phyloP scores from a whole-genome alignment of 257 asterid genomes.

The Solanum phureja region DNA sequence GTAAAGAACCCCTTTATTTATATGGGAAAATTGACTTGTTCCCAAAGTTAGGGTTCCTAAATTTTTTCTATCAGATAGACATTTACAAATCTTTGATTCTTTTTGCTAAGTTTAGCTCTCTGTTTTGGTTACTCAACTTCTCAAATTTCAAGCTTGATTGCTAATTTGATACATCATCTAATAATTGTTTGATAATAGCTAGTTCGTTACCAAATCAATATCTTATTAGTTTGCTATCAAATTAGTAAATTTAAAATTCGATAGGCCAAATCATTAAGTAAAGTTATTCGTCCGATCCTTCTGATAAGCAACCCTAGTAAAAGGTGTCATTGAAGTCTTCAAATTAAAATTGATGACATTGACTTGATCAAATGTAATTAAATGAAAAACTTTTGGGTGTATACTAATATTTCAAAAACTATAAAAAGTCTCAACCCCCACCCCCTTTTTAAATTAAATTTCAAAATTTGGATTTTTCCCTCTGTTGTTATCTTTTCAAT shows the following conservation, averaged over 20 bases:
- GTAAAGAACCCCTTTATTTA: too few species aligned
- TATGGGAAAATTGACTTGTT: rapidly evolving
- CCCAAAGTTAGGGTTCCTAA: too few species aligned
- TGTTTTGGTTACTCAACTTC: too few species aligned
- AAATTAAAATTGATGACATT: background rate
- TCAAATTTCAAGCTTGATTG: background rate
- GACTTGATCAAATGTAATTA: background rate
- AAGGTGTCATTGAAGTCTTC: background rate
- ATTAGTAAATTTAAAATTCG: too few species aligned
- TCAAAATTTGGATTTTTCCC: background rate
- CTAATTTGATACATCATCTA: background rate
- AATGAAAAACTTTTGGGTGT: background rate
- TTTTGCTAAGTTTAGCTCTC: too few species aligned
- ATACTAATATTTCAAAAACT: too few species aligned
- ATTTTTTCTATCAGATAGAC: too few species aligned
- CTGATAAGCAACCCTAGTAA: background rate
- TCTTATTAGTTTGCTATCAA: background rate
- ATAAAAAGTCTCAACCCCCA: background rate
- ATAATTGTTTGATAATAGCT: background rate
- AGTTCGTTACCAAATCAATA: background rate
- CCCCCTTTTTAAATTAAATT: too few species aligned
- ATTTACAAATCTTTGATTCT: too few species aligned
- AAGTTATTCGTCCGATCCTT: too few species aligned
- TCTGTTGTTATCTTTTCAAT: too few species aligned
- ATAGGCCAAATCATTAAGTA: background rate